Evolutionary conservation across 768 basidiomycete species (phyloP), one percentile per base, ranked within the genome.

Genomic region (Pisolithus sp.): DNA sequence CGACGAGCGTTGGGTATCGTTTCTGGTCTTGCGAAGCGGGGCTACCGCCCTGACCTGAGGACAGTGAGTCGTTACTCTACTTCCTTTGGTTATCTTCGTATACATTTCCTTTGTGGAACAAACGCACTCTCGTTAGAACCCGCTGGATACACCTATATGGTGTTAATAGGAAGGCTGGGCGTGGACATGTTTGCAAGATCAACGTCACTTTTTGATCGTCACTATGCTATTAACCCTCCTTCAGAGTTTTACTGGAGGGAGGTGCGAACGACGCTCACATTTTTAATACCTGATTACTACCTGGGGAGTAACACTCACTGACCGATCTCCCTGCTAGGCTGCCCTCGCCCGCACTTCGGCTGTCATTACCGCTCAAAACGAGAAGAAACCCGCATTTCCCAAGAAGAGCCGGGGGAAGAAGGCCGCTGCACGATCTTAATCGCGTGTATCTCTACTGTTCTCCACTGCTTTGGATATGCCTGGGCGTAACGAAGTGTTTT

Each of bases 161-260:
- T 72, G 71, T 12, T 68, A 17, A 30, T 30, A 84, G 84, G 86
- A 90, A 85, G 77, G 87, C 73, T 78, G 87, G 86, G 89, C 80
- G 89, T 92, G 87, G 89, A 92, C 84, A 88, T 72, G 87, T 86
- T 79, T 92, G 89, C 89, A 83, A 92, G 70, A 92, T 65, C 70
- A 60, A 75, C 39, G 2, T 54, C 26, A 51, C 13, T 52, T 53
- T 61, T n/a, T 49, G 38, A 56, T 67, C 61, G 39, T 59, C 56
- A 54, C 55, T n/a, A 54, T 5, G 38, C 44, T 34, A 40, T 40
- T 50, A 21, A 20, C 30, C 55, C 68, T 67, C 66, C 62, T 68
- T 68, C 68, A 21, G 18, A 20, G 46, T 18, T n/a, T 36, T 4
- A 34, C 3, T 6, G 39, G 38, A 66, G n/a, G 65, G 74, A 76